Conservation (phyloP, 192 early-diverging fungal genomes). For the Funneliformis geosporum region DNA sequence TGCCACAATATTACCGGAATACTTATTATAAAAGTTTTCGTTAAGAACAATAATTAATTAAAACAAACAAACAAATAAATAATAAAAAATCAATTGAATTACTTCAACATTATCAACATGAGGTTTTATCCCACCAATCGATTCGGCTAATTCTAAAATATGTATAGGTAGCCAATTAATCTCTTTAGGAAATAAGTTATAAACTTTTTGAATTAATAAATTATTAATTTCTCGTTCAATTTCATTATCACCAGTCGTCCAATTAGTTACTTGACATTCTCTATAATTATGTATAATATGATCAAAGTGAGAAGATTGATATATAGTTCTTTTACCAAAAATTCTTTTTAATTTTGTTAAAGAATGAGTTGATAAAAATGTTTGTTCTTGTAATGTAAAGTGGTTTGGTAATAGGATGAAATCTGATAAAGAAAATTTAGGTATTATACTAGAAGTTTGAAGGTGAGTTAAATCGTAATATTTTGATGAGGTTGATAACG, state of each 20-base stretch:
- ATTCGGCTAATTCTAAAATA: conserved; percentile 70
- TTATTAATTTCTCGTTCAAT: conserved; percentile 52
- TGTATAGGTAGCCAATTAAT: conserved; percentile 75
- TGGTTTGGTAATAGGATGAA: conserved; percentile 51
- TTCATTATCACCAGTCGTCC: conserved; percentile 48
- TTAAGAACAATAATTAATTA: not conserved
- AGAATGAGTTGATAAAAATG: conserved; percentile 39
- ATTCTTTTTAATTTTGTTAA: conserved; percentile 49
- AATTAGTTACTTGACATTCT: conserved; percentile 69
- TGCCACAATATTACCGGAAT: conserved; percentile 71
- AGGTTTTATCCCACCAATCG: conserved; percentile 67
- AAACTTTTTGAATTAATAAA: conserved; percentile 47
- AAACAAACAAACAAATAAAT: not conserved
- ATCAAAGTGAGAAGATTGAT: conserved; percentile 78
- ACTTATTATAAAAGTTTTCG: not conserved
- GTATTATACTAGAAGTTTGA: too few relatives aligned
- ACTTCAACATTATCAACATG: conserved; percentile 82
- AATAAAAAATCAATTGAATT: not conserved
- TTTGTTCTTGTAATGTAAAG: conserved; percentile 43
- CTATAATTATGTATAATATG: conserved; percentile 71
- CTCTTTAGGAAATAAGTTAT: conserved; percentile 53
- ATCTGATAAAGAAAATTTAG: conserved; percentile 30
- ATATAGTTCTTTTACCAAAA: conserved; percentile 47
- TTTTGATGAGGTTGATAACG: not conserved
- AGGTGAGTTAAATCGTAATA: not conserved